Percentiles rank a stretch among this genome's conserved stretches.
These are phyloP conservation scores for Mortierella sp. DNA, from an alignment of 371 early-diverging fungal species.

Conservation along the genomic window DNA sequence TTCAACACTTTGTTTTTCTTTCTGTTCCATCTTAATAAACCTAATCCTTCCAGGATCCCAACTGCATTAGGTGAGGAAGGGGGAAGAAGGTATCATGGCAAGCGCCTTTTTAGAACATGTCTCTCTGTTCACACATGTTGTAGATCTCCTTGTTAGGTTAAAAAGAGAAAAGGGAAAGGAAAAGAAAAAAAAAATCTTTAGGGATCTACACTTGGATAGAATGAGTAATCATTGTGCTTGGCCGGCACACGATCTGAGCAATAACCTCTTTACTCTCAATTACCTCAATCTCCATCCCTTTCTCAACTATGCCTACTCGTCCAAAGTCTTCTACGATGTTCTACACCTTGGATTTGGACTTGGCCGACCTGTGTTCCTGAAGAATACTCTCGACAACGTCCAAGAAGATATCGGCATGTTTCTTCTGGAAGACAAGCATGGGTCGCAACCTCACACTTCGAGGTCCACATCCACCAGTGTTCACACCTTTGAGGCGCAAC, in stretches of 20 bases:
- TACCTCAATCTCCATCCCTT: background rate
- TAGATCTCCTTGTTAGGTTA: too few relatives aligned
- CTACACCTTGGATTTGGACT: background rate
- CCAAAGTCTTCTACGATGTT: background rate
- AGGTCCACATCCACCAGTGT: constrained; percentile 79
- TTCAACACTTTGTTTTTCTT: background rate
- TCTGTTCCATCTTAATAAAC: background rate
- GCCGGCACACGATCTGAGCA: too few relatives aligned
- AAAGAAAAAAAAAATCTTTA: too few relatives aligned
- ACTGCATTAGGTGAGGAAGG: too few relatives aligned
- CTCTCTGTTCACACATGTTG: too few relatives aligned
- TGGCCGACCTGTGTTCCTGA: background rate
- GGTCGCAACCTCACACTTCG: constrained; percentile 73
- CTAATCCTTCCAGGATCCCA: too few relatives aligned
- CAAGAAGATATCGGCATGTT: constrained; percentile 77
- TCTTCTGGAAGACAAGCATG: constrained; percentile 75
- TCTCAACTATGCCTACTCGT: background rate
- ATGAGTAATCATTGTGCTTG: too few relatives aligned
- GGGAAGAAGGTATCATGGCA: too few relatives aligned
- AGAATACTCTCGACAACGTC: constrained; percentile 60
- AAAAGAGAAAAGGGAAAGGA: too few relatives aligned
- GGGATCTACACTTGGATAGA: too few relatives aligned
- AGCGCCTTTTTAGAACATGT: too few relatives aligned
- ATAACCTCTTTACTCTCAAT: too few relatives aligned
- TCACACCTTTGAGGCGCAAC: constrained; percentile 75